Base-by-base conservation (phyloP, 768 basidiomycete genomes). In the Clitopilus hobsonii region DNA sequence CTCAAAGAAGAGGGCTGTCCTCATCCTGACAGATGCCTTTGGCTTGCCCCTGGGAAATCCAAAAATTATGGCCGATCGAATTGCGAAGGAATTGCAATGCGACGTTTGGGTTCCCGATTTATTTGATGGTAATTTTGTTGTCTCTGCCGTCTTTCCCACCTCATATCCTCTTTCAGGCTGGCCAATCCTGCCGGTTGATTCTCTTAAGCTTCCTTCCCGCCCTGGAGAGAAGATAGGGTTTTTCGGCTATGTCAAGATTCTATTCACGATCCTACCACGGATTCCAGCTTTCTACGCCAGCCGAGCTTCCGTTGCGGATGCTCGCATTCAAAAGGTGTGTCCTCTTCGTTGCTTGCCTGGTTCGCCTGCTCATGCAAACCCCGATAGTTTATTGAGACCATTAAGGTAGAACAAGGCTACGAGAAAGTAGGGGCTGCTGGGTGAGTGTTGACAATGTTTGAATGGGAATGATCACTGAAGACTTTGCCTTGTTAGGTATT, bases 51-150 rank as follows among this genome's bases (percentile, higher is more conserved):
- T 85, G 26, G 67, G 72, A 25, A 86, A 86, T 60, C 73, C 65
- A 54, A 85, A 81, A 61, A 71, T 88, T 53, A 69, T 86, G 3
- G 83, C 84, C 0, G 84, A 87, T 65, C 66, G 71, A 22, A 63
- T 84, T 24, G 73, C 83, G 6, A 69, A 74, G 53, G 60, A 66
- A 18, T 60, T 86, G n/a, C 64, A 70, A 13, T 81, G 83, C 54
- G 84, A 86, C 58, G 83, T 85, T 13, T 86, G 81, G 79, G 72
- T 84, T 30, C 85, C 85, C 11, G 85, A 87, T 65, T 64, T 83
- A 38, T 88, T 86, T 61, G 61, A 72, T 54, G 85, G 84, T 81
- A 52, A 13, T 14, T 26, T 48, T 6, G 16, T 7, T 5, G 38
- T 14, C 47, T 41, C 22, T 14, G 14, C 29, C 29, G 24, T 53